A percentile compares a stretch with the other conserved stretches of the same genome.
Evolutionary conservation across 768 basidiomycete genomes (phyloP).

Genomic region (Tricholoma flavovirens): DNA sequence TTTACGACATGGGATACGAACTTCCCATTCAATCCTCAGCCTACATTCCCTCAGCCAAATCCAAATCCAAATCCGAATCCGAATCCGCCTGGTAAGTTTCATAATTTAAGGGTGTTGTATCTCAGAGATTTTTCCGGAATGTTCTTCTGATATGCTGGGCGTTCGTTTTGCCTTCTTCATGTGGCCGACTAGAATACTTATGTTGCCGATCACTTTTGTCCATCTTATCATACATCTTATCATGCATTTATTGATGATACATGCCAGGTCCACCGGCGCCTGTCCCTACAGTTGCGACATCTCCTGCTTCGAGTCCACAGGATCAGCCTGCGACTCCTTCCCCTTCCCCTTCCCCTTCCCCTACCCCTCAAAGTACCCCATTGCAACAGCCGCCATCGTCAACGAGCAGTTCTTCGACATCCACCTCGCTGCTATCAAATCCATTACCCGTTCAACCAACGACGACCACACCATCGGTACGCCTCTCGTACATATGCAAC

Average conservation of each 20-base stretch:
- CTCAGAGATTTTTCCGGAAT: not conserved
- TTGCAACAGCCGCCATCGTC: not conserved
- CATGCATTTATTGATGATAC: not conserved
- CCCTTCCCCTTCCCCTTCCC: not conserved
- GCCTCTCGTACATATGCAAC: not conserved
- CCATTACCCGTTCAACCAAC: not conserved
- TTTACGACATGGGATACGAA: conserved; percentile 7
- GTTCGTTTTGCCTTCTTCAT: not conserved
- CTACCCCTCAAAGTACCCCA: not conserved
- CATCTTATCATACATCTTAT: too few species aligned
- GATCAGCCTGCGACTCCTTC: conserved; percentile 4
- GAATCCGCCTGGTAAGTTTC: not conserved
- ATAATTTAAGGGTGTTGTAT: not conserved
- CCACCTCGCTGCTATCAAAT: not conserved
- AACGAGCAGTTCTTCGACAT: not conserved
- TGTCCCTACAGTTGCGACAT: not conserved
- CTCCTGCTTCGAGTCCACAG: not conserved
- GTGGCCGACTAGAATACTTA: not conserved
- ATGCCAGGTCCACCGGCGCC: not conserved
- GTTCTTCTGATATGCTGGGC: too few species aligned
- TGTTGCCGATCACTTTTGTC: too few species aligned
- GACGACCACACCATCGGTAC: not conserved
- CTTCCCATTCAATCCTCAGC: not conserved
- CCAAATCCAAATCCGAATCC: too few species aligned
- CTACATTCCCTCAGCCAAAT: not conserved